These are phyloP conservation scores for Boletus eberwhitei DNA, from an alignment of 768 basidiomycete species.

Conservation along the genomic window DNA sequence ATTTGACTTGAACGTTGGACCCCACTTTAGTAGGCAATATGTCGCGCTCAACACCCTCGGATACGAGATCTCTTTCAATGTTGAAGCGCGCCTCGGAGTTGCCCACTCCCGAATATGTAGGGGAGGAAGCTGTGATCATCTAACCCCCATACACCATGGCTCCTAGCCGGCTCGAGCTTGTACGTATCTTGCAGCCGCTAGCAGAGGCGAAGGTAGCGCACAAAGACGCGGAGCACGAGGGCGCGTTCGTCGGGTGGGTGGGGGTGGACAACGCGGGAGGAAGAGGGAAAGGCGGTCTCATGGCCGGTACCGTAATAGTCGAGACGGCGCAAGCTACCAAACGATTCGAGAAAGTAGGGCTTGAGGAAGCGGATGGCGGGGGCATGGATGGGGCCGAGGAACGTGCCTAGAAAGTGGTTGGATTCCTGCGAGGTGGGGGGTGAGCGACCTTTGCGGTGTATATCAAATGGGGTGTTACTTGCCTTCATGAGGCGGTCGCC, in stretches of 20 bases:
- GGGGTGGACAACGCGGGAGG: slow-evolving; percentile 62
- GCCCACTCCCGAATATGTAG: slow-evolving; percentile 88
- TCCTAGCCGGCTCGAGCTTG: slow-evolving; percentile 91
- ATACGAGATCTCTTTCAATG: too few relatives aligned
- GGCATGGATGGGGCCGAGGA: slow-evolving; percentile 46
- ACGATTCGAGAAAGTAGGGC: slow-evolving; percentile 77
- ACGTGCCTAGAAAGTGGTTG: slow-evolving; percentile 44
- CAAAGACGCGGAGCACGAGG: slow-evolving; percentile 58
- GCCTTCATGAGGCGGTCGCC: slow-evolving; percentile 77
- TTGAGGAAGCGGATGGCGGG: slow-evolving; percentile 59
- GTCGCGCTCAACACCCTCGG: too few relatives aligned
- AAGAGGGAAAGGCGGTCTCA: slow-evolving; percentile 82
- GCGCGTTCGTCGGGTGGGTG: slow-evolving; percentile 58
- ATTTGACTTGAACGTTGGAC: too few relatives aligned
- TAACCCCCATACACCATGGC: slow-evolving; percentile 97
- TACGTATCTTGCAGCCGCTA: slow-evolving; percentile 89
- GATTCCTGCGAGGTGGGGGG: slow-evolving; percentile 40
- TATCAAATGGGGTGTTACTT: slow-evolving; percentile 4
- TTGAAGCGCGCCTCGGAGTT: slow-evolving; percentile 69
- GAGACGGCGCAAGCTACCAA: slow-evolving; percentile 87
- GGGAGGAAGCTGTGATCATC: slow-evolving; percentile 89
- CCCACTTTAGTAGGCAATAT: too few relatives aligned
- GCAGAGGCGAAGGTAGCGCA: slow-evolving; percentile 76
- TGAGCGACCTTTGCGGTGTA: slow-evolving; percentile 3
- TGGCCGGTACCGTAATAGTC: slow-evolving; percentile 99